Evolutionary conservation across 768 basidiomycete genomes (phyloP).

Genomic region (Auricularia cornea): DNA sequence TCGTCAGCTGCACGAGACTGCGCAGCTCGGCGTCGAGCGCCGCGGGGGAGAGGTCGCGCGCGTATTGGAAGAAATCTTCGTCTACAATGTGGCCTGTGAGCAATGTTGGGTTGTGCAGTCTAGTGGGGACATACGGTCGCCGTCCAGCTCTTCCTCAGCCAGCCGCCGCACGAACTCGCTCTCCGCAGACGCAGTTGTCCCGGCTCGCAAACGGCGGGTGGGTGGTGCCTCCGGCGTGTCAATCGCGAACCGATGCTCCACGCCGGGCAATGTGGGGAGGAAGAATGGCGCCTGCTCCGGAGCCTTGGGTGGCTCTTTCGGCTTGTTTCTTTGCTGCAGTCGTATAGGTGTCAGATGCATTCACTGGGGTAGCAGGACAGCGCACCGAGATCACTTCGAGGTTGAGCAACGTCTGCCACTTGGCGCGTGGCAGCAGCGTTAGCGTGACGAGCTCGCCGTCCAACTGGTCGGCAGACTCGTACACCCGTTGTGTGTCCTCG

Average conservation of each 20-base stretch:
- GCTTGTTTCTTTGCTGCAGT: conserved; percentile 84
- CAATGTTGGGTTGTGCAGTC: conserved; percentile 1
- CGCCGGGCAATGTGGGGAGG: conserved; percentile 83
- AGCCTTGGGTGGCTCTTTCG: conserved; percentile 89
- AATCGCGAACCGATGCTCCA: conserved; percentile 73
- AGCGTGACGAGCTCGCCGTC: conserved; percentile 89
- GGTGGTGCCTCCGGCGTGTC: conserved; percentile 31
- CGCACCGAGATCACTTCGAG: conserved; percentile 85
- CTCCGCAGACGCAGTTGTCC: conserved; percentile 40
- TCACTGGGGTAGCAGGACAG: conserved; percentile 1
- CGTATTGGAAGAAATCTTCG: conserved; percentile 73
- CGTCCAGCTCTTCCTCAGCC: conserved; percentile 41
- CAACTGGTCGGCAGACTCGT: conserved; percentile 81
- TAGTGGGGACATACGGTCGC: conserved; percentile 52
- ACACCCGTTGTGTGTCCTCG: conserved; percentile 56
- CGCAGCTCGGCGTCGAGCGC: conserved; percentile 87
- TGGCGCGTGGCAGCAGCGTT: conserved; percentile 80
- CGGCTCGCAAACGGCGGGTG: conserved; percentile 44
- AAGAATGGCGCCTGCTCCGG: conserved; percentile 97
- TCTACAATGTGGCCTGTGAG: conserved; percentile 33
- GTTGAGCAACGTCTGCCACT: conserved; percentile 97
- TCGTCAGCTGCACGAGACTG: conserved; percentile 56
- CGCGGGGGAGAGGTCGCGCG: conserved; percentile 83
- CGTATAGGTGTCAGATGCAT: background rate
- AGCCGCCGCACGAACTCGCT: conserved; percentile 69